phyloP scores from a whole-genome alignment of 495 filamentous ascomycete genomes.

The Saxispiralis lemnorum region DNA sequence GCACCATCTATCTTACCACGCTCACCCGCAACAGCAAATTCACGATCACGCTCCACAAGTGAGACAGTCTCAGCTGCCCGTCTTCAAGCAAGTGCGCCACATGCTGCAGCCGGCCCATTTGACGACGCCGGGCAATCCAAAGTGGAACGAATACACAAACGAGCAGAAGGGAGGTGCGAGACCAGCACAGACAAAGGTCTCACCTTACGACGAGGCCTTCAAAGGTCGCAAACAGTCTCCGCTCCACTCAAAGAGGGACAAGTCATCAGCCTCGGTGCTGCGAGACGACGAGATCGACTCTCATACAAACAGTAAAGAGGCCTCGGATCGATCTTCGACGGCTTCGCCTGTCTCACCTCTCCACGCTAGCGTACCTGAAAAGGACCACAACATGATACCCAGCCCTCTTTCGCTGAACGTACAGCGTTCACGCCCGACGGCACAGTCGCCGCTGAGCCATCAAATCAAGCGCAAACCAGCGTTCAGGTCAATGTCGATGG shows the following conservation, averaged over 20 bases:
- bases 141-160: slow-evolving; percentile 12
- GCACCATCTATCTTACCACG: slow-evolving; percentile 11
- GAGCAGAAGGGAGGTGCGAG: slow-evolving; percentile 8
- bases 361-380: background rate
- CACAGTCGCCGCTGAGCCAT: background rate
- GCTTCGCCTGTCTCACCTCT: slow-evolving; percentile 10
- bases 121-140: slow-evolving; percentile 6
- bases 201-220: slow-evolving; percentile 7
- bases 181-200: slow-evolving; percentile 7
- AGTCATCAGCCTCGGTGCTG: slow-evolving; percentile 11
- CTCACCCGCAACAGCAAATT: slow-evolving; percentile 11
- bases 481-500: background rate
- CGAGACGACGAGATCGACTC: slow-evolving; percentile 11
- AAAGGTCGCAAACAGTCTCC: slow-evolving; percentile 8
- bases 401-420: slow-evolving; percentile 4
- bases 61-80: slow-evolving; percentile 7
- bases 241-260: background rate
- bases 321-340: background rate
- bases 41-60: slow-evolving; percentile 8
- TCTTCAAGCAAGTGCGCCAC: slow-evolving; percentile 15
- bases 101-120: slow-evolving; percentile 13
- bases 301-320: background rate
- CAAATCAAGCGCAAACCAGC: slow-evolving; percentile 13
- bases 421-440: background rate
- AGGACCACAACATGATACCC: slow-evolving; percentile 2